Percentiles rank a stretch among this genome's conserved stretches.
Evolutionary conservation across 768 basidiomycete genomes (phyloP).

Genomic region (Trametes villosa): DNA sequence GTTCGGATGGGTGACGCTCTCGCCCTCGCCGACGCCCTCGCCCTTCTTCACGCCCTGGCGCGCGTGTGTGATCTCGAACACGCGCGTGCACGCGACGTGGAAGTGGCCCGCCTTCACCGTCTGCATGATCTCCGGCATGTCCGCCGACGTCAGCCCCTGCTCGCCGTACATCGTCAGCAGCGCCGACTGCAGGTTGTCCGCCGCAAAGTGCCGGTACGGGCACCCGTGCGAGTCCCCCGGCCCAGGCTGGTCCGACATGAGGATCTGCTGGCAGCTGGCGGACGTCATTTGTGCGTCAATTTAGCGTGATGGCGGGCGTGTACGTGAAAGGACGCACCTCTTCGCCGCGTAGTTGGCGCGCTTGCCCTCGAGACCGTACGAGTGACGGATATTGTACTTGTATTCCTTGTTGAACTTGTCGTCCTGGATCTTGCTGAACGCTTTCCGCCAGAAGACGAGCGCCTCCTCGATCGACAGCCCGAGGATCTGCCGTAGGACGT

Average conservation of each 20-base stretch:
- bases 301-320: too few species aligned
- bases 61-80: slow-evolving; percentile 92
- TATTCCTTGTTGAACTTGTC: slow-evolving; percentile 98
- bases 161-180: slow-evolving; percentile 70
- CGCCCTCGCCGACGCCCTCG: slow-evolving; percentile 84
- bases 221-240: slow-evolving; percentile 81
- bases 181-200: slow-evolving; percentile 80
- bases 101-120: slow-evolving; percentile 81
- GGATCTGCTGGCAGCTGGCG: slow-evolving; percentile 85
- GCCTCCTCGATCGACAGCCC: slow-evolving; percentile 96
- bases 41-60: slow-evolving; percentile 78
- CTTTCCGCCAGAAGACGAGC: slow-evolving; percentile 88
- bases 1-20: slow-evolving; percentile 94
- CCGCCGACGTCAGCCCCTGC: slow-evolving; percentile 64
- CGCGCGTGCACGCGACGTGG: slow-evolving; percentile 95
- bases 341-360: slow-evolving; percentile 93
- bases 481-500: slow-evolving; percentile 65
- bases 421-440: slow-evolving; percentile 79
- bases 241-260: slow-evolving; percentile 69
- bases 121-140: slow-evolving; percentile 82
- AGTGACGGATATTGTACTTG: slow-evolving; percentile 96
- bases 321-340: slow-evolving; percentile 53
- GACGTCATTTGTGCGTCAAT: slow-evolving; percentile 7
- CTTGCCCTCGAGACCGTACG: slow-evolving; percentile 92
- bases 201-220: slow-evolving; percentile 88